Evolutionary conservation across 495 filamentous ascomycete species (phyloP).

Genomic region (Aspergillus haitiensis): DNA sequence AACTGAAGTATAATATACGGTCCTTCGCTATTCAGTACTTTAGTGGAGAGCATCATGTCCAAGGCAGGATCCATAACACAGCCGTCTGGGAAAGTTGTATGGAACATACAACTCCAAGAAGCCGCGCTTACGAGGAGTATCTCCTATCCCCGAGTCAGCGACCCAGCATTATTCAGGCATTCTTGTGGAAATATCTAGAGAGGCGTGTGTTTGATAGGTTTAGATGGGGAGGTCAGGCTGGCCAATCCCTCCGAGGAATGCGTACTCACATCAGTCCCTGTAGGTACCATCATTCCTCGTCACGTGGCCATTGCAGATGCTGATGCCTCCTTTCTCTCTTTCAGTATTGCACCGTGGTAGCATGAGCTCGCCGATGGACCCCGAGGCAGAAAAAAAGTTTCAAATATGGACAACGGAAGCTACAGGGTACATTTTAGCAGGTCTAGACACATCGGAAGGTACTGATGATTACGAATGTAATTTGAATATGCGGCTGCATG

Average conservation of each 20-base stretch:
- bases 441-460: not conserved
- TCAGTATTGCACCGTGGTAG: not conserved
- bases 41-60: not conserved
- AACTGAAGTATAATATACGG: conserved; percentile 9
- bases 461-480: not conserved
- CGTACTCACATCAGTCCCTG: conserved; percentile 3
- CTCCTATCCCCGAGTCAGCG: not conserved
- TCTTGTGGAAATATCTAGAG: conserved; percentile 4
- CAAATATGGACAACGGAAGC: conserved; percentile 4
- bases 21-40: conserved; percentile 15
- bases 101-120: not conserved
- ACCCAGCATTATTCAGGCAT: conserved; percentile 7
- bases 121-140: not conserved
- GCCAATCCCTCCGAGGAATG: not conserved
- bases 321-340: not conserved
- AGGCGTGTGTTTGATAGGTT: conserved; percentile 6
- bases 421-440: conserved; percentile 3
- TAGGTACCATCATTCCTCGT: not conserved
- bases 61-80: not conserved
- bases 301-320: too few species aligned
- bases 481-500: not conserved
- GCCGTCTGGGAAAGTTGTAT: conserved; percentile 6
- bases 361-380: not conserved
- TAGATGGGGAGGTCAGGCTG: conserved; percentile 5
- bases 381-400: conserved; percentile 10